Evolutionary conservation across 2,329 filamentous ascomycete species (phyloP).

Genomic region (Paecilomyces sp.): DNA sequence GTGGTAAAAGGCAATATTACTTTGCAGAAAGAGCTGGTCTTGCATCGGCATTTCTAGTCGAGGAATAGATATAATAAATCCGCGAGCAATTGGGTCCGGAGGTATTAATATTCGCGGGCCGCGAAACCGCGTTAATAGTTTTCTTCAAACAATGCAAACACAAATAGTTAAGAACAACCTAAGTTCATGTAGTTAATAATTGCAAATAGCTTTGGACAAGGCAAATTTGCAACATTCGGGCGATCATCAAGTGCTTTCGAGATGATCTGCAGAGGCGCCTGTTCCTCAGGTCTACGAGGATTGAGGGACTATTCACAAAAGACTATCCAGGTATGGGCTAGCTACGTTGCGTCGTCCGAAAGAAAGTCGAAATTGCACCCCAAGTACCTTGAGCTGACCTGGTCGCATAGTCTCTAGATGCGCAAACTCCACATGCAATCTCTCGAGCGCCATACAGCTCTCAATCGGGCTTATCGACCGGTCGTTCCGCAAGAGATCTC

Average conservation of each 20-base stretch:
- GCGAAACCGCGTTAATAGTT: background rate
- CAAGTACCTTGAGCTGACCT: background rate
- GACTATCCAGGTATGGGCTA: background rate
- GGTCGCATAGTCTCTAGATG: background rate
- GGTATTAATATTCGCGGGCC: background rate
- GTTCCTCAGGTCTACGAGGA: background rate
- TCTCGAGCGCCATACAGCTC: background rate
- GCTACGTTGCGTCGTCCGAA: background rate
- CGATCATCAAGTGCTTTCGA: background rate
- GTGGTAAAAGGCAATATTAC: conserved; percentile 23
- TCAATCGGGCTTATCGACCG: background rate
- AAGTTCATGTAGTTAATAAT: background rate
- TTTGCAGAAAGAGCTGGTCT: background rate
- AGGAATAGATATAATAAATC: background rate
- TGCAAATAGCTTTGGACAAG: background rate
- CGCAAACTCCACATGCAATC: conserved; percentile 16
- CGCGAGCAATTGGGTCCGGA: background rate
- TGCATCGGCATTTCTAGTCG: background rate
- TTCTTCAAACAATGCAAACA: conserved; percentile 1
- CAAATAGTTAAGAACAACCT: background rate
- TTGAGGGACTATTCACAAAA: background rate
- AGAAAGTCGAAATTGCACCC: background rate
- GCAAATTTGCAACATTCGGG: background rate
- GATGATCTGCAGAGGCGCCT: background rate
- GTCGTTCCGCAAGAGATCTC: background rate